Percentiles rank a stretch among this genome's conserved stretches.
phyloP scores from a whole-genome alignment of 208 protist species.

The Trypanosoma platydactyli region DNA sequence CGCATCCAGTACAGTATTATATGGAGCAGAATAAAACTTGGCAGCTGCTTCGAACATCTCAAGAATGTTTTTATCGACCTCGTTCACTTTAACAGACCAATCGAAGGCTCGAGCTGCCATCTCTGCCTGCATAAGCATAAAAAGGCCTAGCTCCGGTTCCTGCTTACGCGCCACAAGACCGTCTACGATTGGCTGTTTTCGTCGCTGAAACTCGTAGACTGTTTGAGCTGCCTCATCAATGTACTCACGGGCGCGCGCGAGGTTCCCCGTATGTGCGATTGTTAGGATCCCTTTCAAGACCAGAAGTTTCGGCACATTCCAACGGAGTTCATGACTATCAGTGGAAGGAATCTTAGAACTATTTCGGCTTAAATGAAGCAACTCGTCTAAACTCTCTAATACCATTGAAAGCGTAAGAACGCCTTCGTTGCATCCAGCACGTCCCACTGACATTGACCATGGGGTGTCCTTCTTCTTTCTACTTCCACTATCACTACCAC shows the following conservation, averaged over 20 bases:
- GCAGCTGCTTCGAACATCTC: slow-evolving; percentile 47
- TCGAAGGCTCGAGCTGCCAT: slow-evolving; percentile 66
- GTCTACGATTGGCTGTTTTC: slow-evolving; percentile 51
- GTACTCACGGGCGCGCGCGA: slow-evolving; percentile 43
- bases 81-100: slow-evolving; percentile 43
- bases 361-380: slow-evolving; percentile 40
- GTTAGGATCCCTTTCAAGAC: slow-evolving; percentile 68
- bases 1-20: slow-evolving; percentile 56
- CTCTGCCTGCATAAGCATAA: slow-evolving; percentile 65
- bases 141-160: slow-evolving; percentile 75
- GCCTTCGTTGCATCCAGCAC: slow-evolving; percentile 23
- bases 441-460: slow-evolving; percentile 51
- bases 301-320: slow-evolving; percentile 72
- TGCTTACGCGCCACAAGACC: slow-evolving; percentile 44
- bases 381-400: slow-evolving; percentile 68
- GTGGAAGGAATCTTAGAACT: slow-evolving; percentile 37
- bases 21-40: slow-evolving; percentile 67
- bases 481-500: slow-evolving; percentile 1
- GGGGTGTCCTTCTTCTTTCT: neutral
- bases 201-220: slow-evolving; percentile 46
- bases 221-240: slow-evolving; percentile 54
- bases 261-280: slow-evolving; percentile 73
- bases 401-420: slow-evolving; percentile 55
- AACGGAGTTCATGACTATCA: slow-evolving; percentile 45
- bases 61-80: slow-evolving; percentile 45